These are phyloP conservation scores for Mucor mucedo DNA, from an alignment of 371 early-diverging fungal species.

Conservation along the genomic window DNA sequence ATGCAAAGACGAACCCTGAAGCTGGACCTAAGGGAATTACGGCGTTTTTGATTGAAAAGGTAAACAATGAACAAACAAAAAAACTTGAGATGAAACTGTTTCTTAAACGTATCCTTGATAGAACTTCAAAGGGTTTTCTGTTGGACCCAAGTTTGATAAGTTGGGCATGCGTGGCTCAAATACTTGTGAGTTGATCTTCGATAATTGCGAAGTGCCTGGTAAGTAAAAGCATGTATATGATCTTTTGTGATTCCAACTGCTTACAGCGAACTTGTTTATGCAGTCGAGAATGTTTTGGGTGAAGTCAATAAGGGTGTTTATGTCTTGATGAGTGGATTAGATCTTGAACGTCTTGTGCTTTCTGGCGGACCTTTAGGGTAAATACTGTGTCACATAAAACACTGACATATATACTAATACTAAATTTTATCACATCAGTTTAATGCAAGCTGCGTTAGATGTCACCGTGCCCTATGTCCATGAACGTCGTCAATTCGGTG, in stretches of 20 bases:
- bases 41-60: slow-evolving; percentile 93
- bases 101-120: slow-evolving; percentile 13
- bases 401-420: not conserved
- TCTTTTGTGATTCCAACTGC: not conserved
- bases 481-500: slow-evolving; percentile 88
- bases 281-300: slow-evolving; percentile 87
- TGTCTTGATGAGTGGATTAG: slow-evolving; percentile 96
- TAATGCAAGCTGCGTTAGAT: slow-evolving; percentile 94
- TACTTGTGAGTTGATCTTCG: slow-evolving; percentile 96
- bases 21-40: slow-evolving; percentile 91
- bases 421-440: slow-evolving; percentile 31
- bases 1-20: slow-evolving; percentile 89
- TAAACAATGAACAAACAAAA: slow-evolving; percentile 2
- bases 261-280: not conserved
- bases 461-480: slow-evolving; percentile 86
- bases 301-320: slow-evolving; percentile 91
- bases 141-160: slow-evolving; percentile 92
- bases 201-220: slow-evolving; percentile 91
- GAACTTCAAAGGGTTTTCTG: slow-evolving; percentile 88
- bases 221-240: not conserved
- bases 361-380: slow-evolving; percentile 94
- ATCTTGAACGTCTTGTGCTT: slow-evolving; percentile 91
- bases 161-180: slow-evolving; percentile 97
- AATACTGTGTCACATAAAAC: not conserved
- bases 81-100: no score